Base-by-base conservation (phyloP, 768 basidiomycete genomes). In the Tulasnella sp. region DNA sequence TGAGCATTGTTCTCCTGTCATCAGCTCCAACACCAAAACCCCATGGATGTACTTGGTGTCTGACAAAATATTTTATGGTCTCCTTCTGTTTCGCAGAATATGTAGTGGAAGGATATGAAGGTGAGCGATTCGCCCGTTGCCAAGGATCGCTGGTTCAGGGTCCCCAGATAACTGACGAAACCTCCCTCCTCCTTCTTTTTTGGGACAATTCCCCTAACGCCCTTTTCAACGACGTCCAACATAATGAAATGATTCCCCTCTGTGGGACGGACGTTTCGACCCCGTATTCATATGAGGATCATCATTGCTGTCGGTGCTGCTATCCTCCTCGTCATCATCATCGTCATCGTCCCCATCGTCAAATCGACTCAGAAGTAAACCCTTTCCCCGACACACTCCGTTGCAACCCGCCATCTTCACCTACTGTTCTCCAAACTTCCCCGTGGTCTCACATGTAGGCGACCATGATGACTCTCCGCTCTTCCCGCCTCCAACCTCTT, bases 81-180 rank as follows among this genome's bases (percentile, higher is more conserved):
- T 9, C 37, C 72, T 75, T 45, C 69, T 7, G 9, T 8, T 8
- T 70, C n/a, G 14, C 79, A 94, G 93, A 94, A 93, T 82, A 94
- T 94, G 93, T 95, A 93, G 93, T 96, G 95, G 94, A 96, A 97
- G 83, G 96, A 97, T 83, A 95, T 95, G 93, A 95, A 95, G 91
- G 93, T 92, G 76, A 71, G 86, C 82, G 34, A 29, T 49, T 71
- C 7, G 52, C 49, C 67, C 75, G 39, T 86, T 82, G 73, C 45
- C 37, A 70, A 38, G 42, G 42, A 42, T 42, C 9, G 8, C 17
- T 17, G 8, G 42, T 42, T 8, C 42, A 17, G 42, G 42, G 42
- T 64, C 58, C 58, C 31, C 5, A 25, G 58, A 42, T 42, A 17
- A 42, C 42, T 42, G 42, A 42, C 42, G 42, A 42, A 42, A 42